A percentile compares a stretch with the other conserved stretches of the same genome.
Evolutionary conservation across 257 asterid species (phyloP).

Genomic region (Forsythia suspensa): DNA sequence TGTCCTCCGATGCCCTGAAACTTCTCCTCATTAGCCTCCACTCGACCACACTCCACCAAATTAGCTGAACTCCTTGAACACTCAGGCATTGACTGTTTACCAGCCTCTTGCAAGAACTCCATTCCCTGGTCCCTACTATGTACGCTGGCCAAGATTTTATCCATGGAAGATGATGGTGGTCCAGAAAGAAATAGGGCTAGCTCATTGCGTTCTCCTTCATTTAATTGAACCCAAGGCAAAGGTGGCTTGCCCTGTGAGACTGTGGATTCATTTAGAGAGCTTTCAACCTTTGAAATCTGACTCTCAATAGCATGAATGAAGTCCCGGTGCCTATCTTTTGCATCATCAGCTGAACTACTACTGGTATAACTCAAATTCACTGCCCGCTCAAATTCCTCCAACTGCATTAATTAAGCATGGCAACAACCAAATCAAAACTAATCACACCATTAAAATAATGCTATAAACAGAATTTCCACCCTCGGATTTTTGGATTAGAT

Average conservation of each 20-base stretch:
- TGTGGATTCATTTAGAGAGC: conserved; percentile 52
- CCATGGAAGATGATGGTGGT: conserved; percentile 32
- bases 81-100: conserved; percentile 18
- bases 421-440: neutral
- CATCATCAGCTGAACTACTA: conserved; percentile 52
- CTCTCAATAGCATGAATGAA: conserved; percentile 63
- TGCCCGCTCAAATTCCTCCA: conserved; percentile 92
- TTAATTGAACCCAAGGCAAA: conserved; percentile 75
- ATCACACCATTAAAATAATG: neutral
- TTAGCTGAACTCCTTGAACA: conserved; percentile 46
- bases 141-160: conserved; percentile 26
- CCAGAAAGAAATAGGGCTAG: conserved; percentile 83
- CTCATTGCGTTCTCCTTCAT: conserved; percentile 81
- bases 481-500: neutral
- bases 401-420: conserved; percentile 42
- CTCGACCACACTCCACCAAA: conserved; percentile 47
- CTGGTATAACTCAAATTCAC: conserved; percentile 60
- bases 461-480: neutral
- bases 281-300: conserved; percentile 67
- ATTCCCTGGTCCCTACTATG: conserved; percentile 28
- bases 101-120: conserved; percentile 2
- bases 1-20: conserved; percentile 73
- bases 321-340: conserved; percentile 70
- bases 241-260: conserved; percentile 77
- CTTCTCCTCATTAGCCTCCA: conserved; percentile 53